phyloP scores from a whole-genome alignment of 2,329 filamentous ascomycete species.

The Xylariaceae sp. region DNA sequence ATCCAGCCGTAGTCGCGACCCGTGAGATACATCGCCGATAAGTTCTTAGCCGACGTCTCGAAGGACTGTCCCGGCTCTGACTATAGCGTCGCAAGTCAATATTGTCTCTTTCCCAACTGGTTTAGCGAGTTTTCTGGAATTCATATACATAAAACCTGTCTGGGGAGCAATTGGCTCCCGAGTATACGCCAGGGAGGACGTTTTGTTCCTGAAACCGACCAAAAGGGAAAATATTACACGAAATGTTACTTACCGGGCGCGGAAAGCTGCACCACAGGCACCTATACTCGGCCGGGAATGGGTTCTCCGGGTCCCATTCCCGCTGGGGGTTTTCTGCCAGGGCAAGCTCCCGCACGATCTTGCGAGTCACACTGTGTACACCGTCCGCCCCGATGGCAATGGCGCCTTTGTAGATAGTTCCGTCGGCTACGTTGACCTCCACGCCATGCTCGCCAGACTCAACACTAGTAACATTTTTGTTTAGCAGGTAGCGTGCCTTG shows the following conservation, averaged over 20 bases:
- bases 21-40: slow-evolving; percentile 10
- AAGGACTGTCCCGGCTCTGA: slow-evolving; percentile 1
- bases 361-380: slow-evolving; percentile 15
- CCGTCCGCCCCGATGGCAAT: slow-evolving; percentile 26
- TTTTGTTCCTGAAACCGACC: too few relatives aligned
- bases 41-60: not conserved
- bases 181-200: too few relatives aligned
- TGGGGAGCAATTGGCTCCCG: too few relatives aligned
- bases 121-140: too few relatives aligned
- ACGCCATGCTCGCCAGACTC: slow-evolving; percentile 11
- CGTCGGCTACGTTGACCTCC: slow-evolving; percentile 17
- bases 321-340: not conserved
- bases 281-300: slow-evolving; percentile 13
- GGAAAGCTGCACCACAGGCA: slow-evolving; percentile 17
- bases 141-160: too few relatives aligned
- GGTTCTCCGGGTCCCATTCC: slow-evolving; percentile 15
- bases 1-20: slow-evolving; percentile 9
- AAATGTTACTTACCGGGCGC: not conserved
- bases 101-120: too few relatives aligned
- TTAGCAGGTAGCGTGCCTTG: slow-evolving; percentile 13
- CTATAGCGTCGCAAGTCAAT: too few relatives aligned
- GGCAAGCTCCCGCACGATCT: slow-evolving; percentile 17
- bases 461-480: slow-evolving; percentile 18
- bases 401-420: slow-evolving; percentile 18
- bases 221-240: too few relatives aligned